phyloP scores from a whole-genome alignment of 176 grass and related monocot genomes.

The Elaeis guineensis region DNA sequence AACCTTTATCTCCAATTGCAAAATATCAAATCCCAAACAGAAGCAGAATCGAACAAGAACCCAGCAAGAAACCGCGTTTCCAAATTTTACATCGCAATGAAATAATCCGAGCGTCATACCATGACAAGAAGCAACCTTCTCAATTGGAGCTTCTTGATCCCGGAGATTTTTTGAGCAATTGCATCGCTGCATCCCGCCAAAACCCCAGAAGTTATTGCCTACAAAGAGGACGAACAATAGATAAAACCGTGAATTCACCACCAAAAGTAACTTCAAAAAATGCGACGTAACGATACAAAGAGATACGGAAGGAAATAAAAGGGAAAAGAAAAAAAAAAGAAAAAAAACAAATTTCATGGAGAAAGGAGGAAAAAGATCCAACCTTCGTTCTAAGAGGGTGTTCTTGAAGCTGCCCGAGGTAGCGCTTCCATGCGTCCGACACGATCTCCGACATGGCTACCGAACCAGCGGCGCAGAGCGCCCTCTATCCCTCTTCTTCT shows the following conservation, averaged over 20 bases:
- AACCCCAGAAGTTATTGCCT: constrained; percentile 63
- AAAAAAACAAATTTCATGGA: not conserved
- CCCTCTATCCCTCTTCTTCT: no score
- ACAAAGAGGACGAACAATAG: not conserved
- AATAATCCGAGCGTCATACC: constrained; percentile 14
- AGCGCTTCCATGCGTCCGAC: constrained; percentile 51
- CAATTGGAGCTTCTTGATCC: constrained; percentile 43
- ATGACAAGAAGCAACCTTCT: constrained; percentile 67
- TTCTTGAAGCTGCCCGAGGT: constrained; percentile 58
- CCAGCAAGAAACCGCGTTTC: no score
- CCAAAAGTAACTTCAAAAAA: no score
- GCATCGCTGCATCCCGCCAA: constrained; percentile 71
- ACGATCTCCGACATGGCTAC: constrained; percentile 65
- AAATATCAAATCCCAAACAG: no score
- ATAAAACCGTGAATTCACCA: no score
- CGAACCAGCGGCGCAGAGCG: no score
- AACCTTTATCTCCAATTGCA: no score
- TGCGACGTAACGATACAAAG: not conserved
- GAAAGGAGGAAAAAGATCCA: not conserved
- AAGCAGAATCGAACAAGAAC: no score
- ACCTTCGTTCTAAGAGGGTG: constrained; percentile 84
- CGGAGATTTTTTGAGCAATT: constrained; percentile 62
- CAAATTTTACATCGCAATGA: not conserved
- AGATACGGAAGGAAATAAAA: not conserved
- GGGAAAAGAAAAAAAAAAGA: not conserved